Evolutionary conservation across 257 asterid genomes (phyloP).

Genomic region (Dorcoceras hygrometricum): DNA sequence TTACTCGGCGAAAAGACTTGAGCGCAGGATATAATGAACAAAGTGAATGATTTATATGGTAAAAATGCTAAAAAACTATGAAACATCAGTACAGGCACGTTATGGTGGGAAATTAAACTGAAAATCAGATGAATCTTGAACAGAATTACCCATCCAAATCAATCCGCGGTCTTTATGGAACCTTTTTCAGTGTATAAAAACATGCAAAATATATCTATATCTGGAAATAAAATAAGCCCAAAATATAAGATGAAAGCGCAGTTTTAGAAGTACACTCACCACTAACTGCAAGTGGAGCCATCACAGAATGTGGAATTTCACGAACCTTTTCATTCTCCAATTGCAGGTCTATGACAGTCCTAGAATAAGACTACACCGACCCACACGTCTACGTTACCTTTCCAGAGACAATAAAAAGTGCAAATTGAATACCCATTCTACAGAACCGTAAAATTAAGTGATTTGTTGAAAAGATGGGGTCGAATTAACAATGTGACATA

Average conservation of each 20-base stretch:
- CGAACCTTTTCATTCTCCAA: slow-evolving; percentile 81
- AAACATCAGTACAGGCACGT: no score
- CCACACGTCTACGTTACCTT: slow-evolving; percentile 1
- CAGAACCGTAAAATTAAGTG: background rate
- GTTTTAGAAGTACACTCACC: slow-evolving; percentile 51
- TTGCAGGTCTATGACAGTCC: slow-evolving; percentile 54
- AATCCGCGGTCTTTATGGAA: background rate
- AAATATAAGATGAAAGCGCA: slow-evolving; percentile 2
- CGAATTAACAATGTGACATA: background rate
- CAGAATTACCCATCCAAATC: background rate
- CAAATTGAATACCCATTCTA: slow-evolving; percentile 2
- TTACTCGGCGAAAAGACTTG: background rate
- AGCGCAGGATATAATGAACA: background rate
- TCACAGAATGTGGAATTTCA: slow-evolving; percentile 65
- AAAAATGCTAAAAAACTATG: no score
- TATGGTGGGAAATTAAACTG: no score
- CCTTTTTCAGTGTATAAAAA: slow-evolving; percentile 1
- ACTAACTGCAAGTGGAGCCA: slow-evolving; percentile 90
- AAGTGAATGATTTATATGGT: no score
- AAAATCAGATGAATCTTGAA: no score
- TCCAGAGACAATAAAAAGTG: slow-evolving; percentile 1
- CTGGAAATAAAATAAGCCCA: slow-evolving; percentile 4
- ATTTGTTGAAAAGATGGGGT: slow-evolving; percentile 6
- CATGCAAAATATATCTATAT: background rate
- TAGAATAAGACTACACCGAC: slow-evolving; percentile 29